phyloP scores from a whole-genome alignment of 192 early-diverging fungal species.

The Chytriomyces sp. region DNA sequence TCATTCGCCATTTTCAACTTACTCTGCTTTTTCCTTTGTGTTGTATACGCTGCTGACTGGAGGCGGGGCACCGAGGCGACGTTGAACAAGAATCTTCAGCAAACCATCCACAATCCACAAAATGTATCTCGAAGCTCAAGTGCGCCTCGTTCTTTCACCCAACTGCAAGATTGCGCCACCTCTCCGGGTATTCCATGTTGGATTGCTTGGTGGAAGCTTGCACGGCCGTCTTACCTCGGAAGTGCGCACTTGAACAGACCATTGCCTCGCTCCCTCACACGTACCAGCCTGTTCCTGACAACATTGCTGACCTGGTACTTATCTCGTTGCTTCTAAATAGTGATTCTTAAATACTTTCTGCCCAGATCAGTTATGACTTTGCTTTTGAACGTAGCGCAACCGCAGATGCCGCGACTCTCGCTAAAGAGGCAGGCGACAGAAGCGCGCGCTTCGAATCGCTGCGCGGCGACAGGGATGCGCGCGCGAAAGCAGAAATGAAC shows the following conservation, averaged over 20 bases:
- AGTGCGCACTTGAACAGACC: not conserved
- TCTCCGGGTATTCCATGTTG: not conserved
- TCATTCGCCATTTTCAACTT: too few species aligned
- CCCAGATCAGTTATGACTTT: not conserved
- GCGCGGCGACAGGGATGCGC: not conserved
- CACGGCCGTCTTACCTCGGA: not conserved
- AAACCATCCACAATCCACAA: too few species aligned
- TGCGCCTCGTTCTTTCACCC: not conserved
- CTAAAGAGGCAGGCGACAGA: not conserved
- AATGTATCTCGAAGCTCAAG: not conserved
- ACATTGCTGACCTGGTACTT: slow-evolving; percentile 2
- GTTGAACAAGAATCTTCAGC: too few species aligned
- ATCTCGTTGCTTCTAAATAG: not conserved
- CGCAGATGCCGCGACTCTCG: not conserved
- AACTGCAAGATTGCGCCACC: slow-evolving; percentile 4
- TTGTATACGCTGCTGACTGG: too few species aligned
- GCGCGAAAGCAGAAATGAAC: not conserved
- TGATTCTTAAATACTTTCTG: not conserved
- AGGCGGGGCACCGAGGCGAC: too few species aligned
- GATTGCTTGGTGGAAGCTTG: too few species aligned
- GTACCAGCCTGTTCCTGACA: not conserved
- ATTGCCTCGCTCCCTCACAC: slow-evolving; percentile 1
- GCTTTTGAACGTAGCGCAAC: not conserved
- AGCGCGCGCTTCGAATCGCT: not conserved
- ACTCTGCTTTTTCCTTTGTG: too few species aligned